Evolutionary conservation across 352 stramenopile species (phyloP).

Genomic region (Phytophthora foliorum): DNA sequence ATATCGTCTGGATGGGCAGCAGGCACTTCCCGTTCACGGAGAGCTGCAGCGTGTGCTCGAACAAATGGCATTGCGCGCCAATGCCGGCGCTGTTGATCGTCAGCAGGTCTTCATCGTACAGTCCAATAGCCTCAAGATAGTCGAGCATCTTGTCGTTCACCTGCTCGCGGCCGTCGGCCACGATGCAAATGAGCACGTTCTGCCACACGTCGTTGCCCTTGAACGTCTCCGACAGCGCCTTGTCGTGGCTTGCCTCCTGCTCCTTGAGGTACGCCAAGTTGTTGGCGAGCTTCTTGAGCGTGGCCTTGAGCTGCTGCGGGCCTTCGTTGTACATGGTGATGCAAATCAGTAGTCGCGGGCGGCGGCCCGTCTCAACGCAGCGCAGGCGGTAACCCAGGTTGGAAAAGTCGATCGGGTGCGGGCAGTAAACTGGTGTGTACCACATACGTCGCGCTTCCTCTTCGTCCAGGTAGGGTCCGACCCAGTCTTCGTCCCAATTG

Average conservation of each 20-base stretch:
- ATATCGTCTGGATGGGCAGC: slow-evolving; percentile 79
- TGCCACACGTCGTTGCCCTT: slow-evolving; percentile 81
- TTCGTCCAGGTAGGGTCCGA: slow-evolving; percentile 74
- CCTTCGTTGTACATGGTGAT: slow-evolving; percentile 92
- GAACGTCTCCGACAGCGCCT: slow-evolving; percentile 53
- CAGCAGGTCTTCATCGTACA: slow-evolving; percentile 88
- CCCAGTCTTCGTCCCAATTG: slow-evolving; percentile 83
- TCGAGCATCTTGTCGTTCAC: slow-evolving; percentile 85
- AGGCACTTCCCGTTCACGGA: slow-evolving; percentile 75
- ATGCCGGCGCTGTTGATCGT: slow-evolving; percentile 90
- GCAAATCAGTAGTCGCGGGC: slow-evolving; percentile 83
- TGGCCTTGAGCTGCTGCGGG: slow-evolving; percentile 71
- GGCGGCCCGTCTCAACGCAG: slow-evolving; percentile 78
- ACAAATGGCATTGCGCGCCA: slow-evolving; percentile 83
- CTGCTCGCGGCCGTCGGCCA: slow-evolving; percentile 82
- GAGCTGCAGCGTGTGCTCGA: slow-evolving; percentile 88
- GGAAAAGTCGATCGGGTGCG: slow-evolving; percentile 77
- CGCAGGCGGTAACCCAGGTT: slow-evolving; percentile 81
- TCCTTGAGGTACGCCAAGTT: slow-evolving; percentile 82
- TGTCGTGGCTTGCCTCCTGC: slow-evolving; percentile 44
- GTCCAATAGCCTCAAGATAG: slow-evolving; percentile 73
- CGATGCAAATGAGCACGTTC: slow-evolving; percentile 83
- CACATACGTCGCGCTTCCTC: slow-evolving; percentile 81
- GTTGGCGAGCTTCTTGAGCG: slow-evolving; percentile 85
- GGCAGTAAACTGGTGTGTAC: slow-evolving; percentile 87